phyloP scores from a whole-genome alignment of 495 filamentous ascomycete genomes.

The Penicillium malachiteum region DNA sequence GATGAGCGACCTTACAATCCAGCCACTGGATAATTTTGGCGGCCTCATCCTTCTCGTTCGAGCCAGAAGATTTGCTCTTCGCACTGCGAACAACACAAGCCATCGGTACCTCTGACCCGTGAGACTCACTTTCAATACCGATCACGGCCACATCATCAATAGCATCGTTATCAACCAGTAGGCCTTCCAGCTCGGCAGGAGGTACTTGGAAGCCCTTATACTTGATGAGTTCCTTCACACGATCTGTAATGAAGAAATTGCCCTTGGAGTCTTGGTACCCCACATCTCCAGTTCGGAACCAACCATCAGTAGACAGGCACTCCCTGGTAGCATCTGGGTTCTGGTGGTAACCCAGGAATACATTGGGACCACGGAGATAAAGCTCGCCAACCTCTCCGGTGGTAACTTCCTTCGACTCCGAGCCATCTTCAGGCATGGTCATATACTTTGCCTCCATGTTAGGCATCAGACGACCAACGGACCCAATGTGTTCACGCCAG shows the following conservation, averaged over 20 bases:
- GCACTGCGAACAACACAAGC: constrained; percentile 70
- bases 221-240: constrained; percentile 91
- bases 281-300: constrained; percentile 66
- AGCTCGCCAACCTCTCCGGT: constrained; percentile 68
- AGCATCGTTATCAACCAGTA: constrained; percentile 67
- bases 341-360: constrained; percentile 74
- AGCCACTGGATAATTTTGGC: constrained; percentile 65
- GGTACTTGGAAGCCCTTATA: constrained; percentile 87
- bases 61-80: constrained; percentile 53
- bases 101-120: constrained; percentile 78
- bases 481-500: constrained; percentile 76
- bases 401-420: constrained; percentile 56
- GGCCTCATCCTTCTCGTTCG: constrained; percentile 51
- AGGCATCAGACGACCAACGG: constrained; percentile 76
- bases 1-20: constrained; percentile 57
- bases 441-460: constrained; percentile 81
- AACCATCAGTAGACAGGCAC: constrained; percentile 58
- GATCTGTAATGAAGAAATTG: constrained; percentile 73
- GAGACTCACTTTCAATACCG: constrained; percentile 66
- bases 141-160: constrained; percentile 84
- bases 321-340: constrained; percentile 68
- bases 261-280: constrained; percentile 60
- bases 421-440: constrained; percentile 53
- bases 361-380: constrained; percentile 57
- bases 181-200: constrained; percentile 83